Conservation (phyloP, 352 stramenopile species). For the Globisporangium solare region DNA sequence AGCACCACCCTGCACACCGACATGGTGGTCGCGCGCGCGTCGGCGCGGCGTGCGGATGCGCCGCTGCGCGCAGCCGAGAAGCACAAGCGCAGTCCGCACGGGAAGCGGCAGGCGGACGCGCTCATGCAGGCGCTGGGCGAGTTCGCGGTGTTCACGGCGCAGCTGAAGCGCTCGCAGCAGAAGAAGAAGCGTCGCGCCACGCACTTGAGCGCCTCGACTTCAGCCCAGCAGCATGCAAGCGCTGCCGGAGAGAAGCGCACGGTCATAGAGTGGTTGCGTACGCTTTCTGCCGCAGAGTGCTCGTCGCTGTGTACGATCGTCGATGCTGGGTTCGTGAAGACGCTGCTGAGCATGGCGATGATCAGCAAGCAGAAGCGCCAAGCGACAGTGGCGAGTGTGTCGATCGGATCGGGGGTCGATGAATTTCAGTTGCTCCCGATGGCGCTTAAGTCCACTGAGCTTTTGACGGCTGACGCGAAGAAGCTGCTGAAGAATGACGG, state of each 20-base stretch:
- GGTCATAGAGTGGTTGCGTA: constrained; percentile 49
- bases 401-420: constrained; percentile 10
- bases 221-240: background rate
- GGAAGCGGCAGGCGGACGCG: constrained; percentile 9
- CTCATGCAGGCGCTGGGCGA: constrained; percentile 59
- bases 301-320: constrained; percentile 59
- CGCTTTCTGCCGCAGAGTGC: constrained; percentile 35
- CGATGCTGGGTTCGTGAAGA: constrained; percentile 74
- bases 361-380: constrained; percentile 7
- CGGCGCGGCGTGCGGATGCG: background rate
- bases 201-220: background rate
- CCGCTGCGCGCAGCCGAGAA: background rate
- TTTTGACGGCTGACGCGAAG: constrained; percentile 4
- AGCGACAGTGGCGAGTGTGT: background rate
- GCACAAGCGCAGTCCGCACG: background rate
- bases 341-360: constrained; percentile 67
- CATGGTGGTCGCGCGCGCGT: constrained; percentile 5
- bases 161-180: constrained; percentile 14
- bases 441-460: constrained; percentile 3
- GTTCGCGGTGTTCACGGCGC: constrained; percentile 39
- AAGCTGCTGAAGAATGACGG: constrained; percentile 10
- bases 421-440: constrained; percentile 13
- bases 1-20: background rate
- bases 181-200: constrained; percentile 13
- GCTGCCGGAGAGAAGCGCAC: constrained; percentile 22